Percentiles rank a stretch among this genome's conserved stretches.
Evolutionary conservation across 1,139 yeast genomes (phyloP).

Genomic region (Citeromyces hawaiiensis): DNA sequence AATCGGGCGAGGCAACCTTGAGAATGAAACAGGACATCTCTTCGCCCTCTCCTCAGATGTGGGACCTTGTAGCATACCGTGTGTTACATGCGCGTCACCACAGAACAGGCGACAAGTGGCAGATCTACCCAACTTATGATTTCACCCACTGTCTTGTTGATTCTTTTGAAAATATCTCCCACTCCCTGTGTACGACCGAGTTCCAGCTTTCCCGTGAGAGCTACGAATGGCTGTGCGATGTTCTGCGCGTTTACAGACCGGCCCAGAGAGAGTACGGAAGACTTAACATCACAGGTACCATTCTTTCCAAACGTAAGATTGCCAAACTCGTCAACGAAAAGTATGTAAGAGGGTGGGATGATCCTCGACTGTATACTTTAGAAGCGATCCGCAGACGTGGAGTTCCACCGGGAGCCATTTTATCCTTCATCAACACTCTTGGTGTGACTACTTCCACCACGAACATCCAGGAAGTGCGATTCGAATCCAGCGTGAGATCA

Average conservation of each 20-base stretch:
- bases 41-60: conserved; percentile 98
- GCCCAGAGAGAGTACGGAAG: conserved; percentile 98
- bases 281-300: conserved; percentile 86
- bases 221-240: conserved; percentile 98
- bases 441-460: conserved; percentile 95
- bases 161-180: conserved; percentile 91
- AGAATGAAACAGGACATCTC: conserved; percentile 92
- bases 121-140: conserved; percentile 95
- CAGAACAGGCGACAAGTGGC: conserved; percentile 95
- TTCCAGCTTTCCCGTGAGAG: conserved; percentile 86
- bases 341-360: conserved; percentile 94
- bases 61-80: conserved; percentile 99
- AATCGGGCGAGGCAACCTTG: conserved; percentile 84
- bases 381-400: conserved; percentile 96
- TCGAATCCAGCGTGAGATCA: conserved; percentile 79
- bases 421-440: conserved; percentile 82
- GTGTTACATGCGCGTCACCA: conserved; percentile 88
- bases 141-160: conserved; percentile 98
- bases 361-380: conserved; percentile 89
- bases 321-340: conserved; percentile 77
- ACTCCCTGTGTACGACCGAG: conserved; percentile 91
- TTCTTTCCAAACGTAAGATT: conserved; percentile 90
- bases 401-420: conserved; percentile 97
- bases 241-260: conserved; percentile 88
- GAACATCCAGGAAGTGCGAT: conserved; percentile 79